Evolutionary conservation across 352 stramenopile genomes (phyloP).

Genomic region (Phytophthora palmivora): DNA sequence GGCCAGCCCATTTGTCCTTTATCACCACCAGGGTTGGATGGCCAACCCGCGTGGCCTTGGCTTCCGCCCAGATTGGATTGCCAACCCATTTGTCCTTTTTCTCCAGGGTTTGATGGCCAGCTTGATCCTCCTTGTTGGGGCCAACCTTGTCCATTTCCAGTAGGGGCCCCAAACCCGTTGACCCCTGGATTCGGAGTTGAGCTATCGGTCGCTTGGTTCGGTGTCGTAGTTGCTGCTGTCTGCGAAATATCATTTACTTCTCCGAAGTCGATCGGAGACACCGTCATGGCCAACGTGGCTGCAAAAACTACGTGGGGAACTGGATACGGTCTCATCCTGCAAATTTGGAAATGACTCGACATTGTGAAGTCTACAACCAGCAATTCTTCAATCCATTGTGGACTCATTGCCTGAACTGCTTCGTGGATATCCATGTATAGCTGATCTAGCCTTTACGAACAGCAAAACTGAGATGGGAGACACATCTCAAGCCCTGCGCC

Average conservation of each 20-base stretch:
- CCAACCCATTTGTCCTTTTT: neutral
- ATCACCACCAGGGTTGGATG: too few relatives aligned
- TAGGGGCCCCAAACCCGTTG: neutral
- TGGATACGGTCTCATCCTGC: neutral
- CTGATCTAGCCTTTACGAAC: too few relatives aligned
- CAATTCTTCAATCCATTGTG: neutral
- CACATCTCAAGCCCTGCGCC: too few relatives aligned
- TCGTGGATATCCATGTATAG: too few relatives aligned
- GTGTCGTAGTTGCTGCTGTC: neutral
- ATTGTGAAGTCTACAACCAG: too few relatives aligned
- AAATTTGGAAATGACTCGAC: constrained; percentile 4
- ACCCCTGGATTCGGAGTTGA: neutral
- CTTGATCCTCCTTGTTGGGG: neutral
- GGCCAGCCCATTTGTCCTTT: neutral
- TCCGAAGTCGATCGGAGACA: neutral
- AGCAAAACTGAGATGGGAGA: too few relatives aligned
- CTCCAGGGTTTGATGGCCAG: too few relatives aligned
- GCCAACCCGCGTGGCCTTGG: neutral
- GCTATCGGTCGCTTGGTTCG: constrained; percentile 2
- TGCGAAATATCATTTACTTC: neutral
- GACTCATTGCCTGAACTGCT: constrained; percentile 1
- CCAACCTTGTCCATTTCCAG: constrained; percentile 1
- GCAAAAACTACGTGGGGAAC: neutral
- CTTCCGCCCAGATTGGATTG: neutral
- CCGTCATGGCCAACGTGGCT: neutral